Base-by-base conservation (phyloP, 345 rosid species). In the Trapa bicornis region DNA sequence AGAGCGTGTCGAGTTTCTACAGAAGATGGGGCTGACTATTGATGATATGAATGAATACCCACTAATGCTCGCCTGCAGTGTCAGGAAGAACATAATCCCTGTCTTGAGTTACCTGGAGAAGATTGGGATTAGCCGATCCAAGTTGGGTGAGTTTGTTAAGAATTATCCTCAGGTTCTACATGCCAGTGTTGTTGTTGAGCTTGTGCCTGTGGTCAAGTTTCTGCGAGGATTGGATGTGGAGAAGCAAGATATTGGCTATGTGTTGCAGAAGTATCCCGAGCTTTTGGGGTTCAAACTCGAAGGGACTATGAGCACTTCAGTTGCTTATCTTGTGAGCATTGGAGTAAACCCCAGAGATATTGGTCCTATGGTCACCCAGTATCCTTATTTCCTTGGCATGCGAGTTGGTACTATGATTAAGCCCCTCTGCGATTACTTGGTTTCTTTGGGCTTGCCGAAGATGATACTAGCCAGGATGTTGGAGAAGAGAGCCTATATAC, bases 291-390 rank as follows among this genome's bases (percentile, higher is more conserved):
- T 88, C 77, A 93, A 93, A 81, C 89, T 88, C 6, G 98, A 93
- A 80, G 96, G 98, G 39, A 93, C 96, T 0, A 84, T 87, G 88
- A 93, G 96, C 63, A 90, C 96, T 7, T 88, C 97, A 1, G 98
- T 93, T 38, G 96, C 94, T 37, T 93, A 88, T 84, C 84, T 90
- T 68, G 90, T 90, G 17, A 90, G 97, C 64, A 90, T 88, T 8
- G 97, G 98, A 76, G 97, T 93, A 70, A 79, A 77, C 74, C 97
- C 94, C 47, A 82, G 98, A 66, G 98, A 93, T 67, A 87, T 90
- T 47, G 97, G 98, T 72, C 97, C 98, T 9, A 87, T 88, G 97
- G 92, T 88, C 76, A 87, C 96, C 9, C 96, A 93, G 47, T 90
- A 82, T 79, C 98, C 97, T 0, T 93, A 85, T 72, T 67, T 93